Evolutionary conservation across 176 grass and related monocot species (phyloP), one percentile per base, ranked within the genome.

Genomic region (Urochloa ruziziensis): DNA sequence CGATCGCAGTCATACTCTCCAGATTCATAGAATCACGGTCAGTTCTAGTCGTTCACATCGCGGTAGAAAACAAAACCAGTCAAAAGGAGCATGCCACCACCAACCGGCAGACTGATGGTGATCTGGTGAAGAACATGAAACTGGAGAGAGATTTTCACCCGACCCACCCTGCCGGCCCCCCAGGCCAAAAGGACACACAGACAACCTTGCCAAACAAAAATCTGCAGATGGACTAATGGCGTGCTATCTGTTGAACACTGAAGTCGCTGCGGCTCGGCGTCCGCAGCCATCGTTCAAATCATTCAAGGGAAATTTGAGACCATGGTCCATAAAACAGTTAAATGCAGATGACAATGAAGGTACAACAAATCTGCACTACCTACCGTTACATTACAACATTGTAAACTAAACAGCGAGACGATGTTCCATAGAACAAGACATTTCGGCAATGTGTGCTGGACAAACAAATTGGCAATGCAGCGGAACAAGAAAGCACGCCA

Each of bases 81-180:
- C 75, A 89, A 74, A 84, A 58, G 18, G 34, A 65, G 44, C 7
- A 10, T n/a, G n/a, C n/a, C 43, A 72, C 30, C 62, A 84, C 67
- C 74, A 42, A 67, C 73, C 47, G n/a, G 48, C 35, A 40, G 39
- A 21, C 7, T 40, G 2, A 21, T 25, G 15, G 47, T 29, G 59
- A 49, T 16, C 35, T 42, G 79, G 82, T 30, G 59, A 39, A 34
- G 59, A 84, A 48, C 67, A 66, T 25, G 57, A 57, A 47, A 37
- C 42, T 39, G 16, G 73, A 13, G 56, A 59, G 36, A 43, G 18
- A 23, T 23, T 52, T 73, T 66, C 46, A 25, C 30, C 32, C 19
- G 25, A 25, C 30, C 32, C 19, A 36, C 5, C 30, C 63, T 23
- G 5, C 19, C 4, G 13, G 3, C 16, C 1, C 15, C 33, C n/a